Percentiles rank a stretch among this genome's conserved stretches.
These are phyloP conservation scores for Geotrichum macrosporum DNA, from an alignment of 1,139 yeast species.

Conservation along the genomic window DNA sequence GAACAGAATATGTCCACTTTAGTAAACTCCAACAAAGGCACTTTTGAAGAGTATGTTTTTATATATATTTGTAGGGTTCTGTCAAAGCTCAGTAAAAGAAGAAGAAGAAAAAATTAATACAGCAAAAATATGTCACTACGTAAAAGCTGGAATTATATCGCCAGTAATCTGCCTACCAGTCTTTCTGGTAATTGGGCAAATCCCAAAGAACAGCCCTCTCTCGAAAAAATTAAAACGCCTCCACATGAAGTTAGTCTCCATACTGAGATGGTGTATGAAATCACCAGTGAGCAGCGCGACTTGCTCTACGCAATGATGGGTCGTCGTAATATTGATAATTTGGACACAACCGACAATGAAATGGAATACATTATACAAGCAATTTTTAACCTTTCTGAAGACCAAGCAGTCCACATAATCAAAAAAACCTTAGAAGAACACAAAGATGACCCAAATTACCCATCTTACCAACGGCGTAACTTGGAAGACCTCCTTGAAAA, in stretches of 20 bases:
- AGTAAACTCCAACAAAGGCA: not conserved
- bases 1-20: too few species aligned
- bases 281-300: slow-evolving; percentile 21
- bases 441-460: slow-evolving; percentile 49
- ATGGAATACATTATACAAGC: slow-evolving; percentile 22
- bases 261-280: slow-evolving; percentile 17
- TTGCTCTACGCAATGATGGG: slow-evolving; percentile 21
- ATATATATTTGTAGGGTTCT: too few species aligned
- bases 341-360: slow-evolving; percentile 20
- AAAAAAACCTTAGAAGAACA: slow-evolving; percentile 41
- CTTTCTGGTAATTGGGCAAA: not conserved
- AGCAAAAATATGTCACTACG: slow-evolving; percentile 9
- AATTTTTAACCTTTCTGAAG: slow-evolving; percentile 19
- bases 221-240: slow-evolving; percentile 7
- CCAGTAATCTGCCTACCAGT: slow-evolving; percentile 2
- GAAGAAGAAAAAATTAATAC: too few species aligned
- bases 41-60: too few species aligned
- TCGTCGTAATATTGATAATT: slow-evolving; percentile 17
- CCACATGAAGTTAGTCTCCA: slow-evolving; percentile 17
- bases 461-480: slow-evolving; percentile 36
- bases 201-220: slow-evolving; percentile 3
- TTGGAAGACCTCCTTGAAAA: slow-evolving; percentile 29
- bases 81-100: too few species aligned
- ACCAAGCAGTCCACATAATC: slow-evolving; percentile 35
- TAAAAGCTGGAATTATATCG: slow-evolving; percentile 12